These are phyloP conservation scores for Setomelanomma holmii DNA, from an alignment of 2,329 filamentous ascomycete genomes.

Conservation along the genomic window DNA sequence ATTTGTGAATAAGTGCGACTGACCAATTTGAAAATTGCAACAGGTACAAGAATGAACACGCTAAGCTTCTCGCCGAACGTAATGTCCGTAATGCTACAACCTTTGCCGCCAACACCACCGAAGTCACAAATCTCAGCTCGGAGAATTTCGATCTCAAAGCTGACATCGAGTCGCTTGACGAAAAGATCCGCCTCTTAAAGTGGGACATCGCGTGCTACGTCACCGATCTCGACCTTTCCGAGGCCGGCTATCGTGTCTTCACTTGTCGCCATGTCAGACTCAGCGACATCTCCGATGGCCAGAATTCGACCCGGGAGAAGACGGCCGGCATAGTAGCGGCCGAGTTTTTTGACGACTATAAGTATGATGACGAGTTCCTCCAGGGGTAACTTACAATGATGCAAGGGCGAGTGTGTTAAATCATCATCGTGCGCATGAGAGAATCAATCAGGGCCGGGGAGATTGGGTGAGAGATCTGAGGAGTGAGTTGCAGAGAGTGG, in stretches of 20 bases:
- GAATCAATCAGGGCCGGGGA: background rate
- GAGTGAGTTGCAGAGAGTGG: background rate
- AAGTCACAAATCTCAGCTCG: too few species aligned
- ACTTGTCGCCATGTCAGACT: conserved; percentile 6
- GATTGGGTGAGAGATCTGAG: too few species aligned
- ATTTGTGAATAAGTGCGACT: too few species aligned
- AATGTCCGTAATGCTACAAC: background rate
- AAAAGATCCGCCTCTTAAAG: background rate
- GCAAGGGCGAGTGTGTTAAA: background rate
- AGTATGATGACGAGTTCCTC: conserved; percentile 5
- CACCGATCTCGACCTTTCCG: conserved; percentile 10
- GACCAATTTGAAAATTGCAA: background rate
- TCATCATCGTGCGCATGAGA: conserved; percentile 20
- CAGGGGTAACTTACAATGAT: background rate
- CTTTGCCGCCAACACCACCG: too few species aligned
- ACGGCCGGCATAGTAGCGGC: too few species aligned
- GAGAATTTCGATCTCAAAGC: background rate
- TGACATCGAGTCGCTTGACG: background rate
- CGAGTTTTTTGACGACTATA: conserved; percentile 4
- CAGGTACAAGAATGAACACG: background rate
- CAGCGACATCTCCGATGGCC: background rate
- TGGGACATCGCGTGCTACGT: conserved; percentile 2
- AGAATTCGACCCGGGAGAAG: background rate
- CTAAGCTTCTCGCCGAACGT: background rate
- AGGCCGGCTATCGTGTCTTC: conserved; percentile 8